phyloP scores from a whole-genome alignment of 2,329 filamentous ascomycete species.

The Aspergillus sojae region DNA sequence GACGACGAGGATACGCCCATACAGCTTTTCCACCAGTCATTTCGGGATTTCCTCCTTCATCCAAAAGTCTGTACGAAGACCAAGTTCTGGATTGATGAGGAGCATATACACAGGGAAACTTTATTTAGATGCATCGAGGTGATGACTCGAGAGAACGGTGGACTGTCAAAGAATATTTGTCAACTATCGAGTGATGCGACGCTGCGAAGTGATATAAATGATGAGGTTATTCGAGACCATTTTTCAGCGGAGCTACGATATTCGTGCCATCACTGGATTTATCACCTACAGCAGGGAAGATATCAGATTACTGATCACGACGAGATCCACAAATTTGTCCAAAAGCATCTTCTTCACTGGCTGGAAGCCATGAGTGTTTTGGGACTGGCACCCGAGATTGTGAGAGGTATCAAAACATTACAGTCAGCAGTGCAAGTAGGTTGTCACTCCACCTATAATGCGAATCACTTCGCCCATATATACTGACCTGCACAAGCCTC shows the following conservation, averaged over 20 bases:
- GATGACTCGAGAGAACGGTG: background rate
- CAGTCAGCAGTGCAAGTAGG: background rate
- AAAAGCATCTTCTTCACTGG: background rate
- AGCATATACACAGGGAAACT: conserved; percentile 13
- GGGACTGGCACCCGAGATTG: background rate
- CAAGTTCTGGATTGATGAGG: conserved; percentile 14
- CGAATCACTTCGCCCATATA: too few relatives aligned
- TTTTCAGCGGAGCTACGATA: background rate
- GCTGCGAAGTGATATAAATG: background rate
- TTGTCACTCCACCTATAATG: too few relatives aligned
- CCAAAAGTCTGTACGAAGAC: background rate
- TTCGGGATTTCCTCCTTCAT: conserved; percentile 32
- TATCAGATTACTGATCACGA: background rate
- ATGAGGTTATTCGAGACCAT: background rate
- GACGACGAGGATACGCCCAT: conserved; percentile 11
- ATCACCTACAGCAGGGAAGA: background rate
- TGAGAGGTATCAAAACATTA: background rate
- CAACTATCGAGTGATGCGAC: background rate
- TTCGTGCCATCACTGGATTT: background rate
- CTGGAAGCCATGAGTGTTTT: background rate
- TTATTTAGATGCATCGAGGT: background rate
- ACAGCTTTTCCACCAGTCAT: conserved; percentile 31
- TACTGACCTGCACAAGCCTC: too few relatives aligned
- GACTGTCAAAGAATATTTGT: background rate
- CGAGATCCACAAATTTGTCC: background rate